Evolutionary conservation across 2,329 filamentous ascomycete species (phyloP).

Genomic region (Talaromyces sp.): DNA sequence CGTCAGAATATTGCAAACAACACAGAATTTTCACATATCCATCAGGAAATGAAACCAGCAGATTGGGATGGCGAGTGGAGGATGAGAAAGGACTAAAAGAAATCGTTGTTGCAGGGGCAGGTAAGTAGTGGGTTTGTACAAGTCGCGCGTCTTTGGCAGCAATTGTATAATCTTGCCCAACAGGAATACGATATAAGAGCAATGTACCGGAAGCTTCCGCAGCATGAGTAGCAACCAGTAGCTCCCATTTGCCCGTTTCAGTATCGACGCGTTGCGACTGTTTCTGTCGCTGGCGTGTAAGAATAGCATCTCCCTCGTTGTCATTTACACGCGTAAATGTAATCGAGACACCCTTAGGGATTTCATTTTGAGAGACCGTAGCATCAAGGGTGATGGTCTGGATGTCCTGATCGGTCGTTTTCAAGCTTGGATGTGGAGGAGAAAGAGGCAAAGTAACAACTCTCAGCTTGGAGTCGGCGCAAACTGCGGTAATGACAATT

Average conservation of each 20-base stretch:
- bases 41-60: constrained; percentile 51
- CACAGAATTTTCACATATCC: constrained; percentile 56
- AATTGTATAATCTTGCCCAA: constrained; percentile 27
- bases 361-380: constrained; percentile 45
- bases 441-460: constrained; percentile 51
- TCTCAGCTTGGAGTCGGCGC: constrained; percentile 52
- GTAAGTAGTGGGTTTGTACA: constrained; percentile 44
- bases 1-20: constrained; percentile 38
- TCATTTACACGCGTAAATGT: constrained; percentile 45
- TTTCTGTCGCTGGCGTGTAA: constrained; percentile 25
- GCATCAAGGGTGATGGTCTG: constrained; percentile 44
- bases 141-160: constrained; percentile 35
- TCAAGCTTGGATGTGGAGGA: constrained; percentile 43
- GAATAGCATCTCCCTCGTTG: constrained; percentile 19
- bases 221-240: constrained; percentile 44
- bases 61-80: constrained; percentile 47
- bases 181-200: constrained; percentile 39
- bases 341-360: constrained; percentile 47
- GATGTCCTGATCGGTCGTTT: constrained; percentile 36
- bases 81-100: constrained; percentile 51
- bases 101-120: constrained; percentile 46
- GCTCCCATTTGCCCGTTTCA: constrained; percentile 30
- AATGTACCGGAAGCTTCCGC: constrained; percentile 40
- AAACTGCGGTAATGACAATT: constrained; percentile 51
- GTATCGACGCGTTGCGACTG: constrained; percentile 14